phyloP scores from a whole-genome alignment of 2,329 filamentous ascomycete genomes.

The Ceratocystis diversiconidia region DNA sequence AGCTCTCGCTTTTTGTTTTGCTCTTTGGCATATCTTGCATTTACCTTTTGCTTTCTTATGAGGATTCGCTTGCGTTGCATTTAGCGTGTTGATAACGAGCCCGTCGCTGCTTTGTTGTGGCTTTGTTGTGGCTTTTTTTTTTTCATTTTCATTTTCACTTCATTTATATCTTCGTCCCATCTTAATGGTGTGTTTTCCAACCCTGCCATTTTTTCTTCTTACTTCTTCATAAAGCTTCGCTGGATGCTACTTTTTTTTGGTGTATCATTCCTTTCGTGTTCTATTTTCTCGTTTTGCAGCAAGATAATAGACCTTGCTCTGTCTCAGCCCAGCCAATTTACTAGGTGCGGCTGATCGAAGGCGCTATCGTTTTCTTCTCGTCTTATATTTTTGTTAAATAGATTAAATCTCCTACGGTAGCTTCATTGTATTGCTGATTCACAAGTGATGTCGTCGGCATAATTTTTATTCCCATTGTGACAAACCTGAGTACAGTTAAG shows the following conservation, averaged over 20 bases:
- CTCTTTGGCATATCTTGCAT: conserved; percentile 8
- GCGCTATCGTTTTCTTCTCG: background rate
- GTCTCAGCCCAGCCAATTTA: background rate
- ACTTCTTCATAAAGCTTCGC: background rate
- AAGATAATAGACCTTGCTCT: conserved; percentile 12
- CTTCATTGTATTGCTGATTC: background rate
- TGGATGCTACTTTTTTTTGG: background rate
- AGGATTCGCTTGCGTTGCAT: conserved; percentile 23
- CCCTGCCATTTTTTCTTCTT: background rate
- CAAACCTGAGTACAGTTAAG: background rate
- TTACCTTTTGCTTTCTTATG: background rate
- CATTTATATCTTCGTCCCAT: conserved; percentile 11
- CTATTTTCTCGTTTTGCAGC: background rate
- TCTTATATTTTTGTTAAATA: background rate
- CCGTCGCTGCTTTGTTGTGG: background rate
- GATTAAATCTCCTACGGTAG: background rate
- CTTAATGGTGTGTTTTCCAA: background rate
- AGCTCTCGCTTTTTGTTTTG: conserved; percentile 1
- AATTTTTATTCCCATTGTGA: background rate
- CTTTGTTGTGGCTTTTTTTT: background rate
- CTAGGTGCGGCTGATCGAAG: background rate
- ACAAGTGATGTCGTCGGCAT: too few relatives aligned
- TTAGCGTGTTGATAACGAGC: conserved; percentile 24
- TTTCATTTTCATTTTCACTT: conserved; percentile 20
- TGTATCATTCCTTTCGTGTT: background rate